phyloP scores from a whole-genome alignment of 2,329 filamentous ascomycete genomes.

The Plectosphaerella plurivora region DNA sequence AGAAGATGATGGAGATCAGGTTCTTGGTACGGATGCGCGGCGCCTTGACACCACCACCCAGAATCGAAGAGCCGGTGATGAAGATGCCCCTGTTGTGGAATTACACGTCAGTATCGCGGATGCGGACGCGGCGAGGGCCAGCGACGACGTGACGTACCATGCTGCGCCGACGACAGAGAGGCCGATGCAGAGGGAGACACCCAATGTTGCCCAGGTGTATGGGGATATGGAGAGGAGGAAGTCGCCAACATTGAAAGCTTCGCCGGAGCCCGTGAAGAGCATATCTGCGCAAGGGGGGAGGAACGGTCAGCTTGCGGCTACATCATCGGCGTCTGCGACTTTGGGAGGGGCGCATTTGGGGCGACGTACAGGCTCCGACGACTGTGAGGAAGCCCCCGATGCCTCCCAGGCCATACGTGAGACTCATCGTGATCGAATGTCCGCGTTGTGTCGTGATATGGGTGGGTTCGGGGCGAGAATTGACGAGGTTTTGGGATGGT shows the following conservation, averaged over 20 bases:
- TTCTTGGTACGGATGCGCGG: slow-evolving; percentile 99
- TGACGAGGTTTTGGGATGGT: slow-evolving; percentile 1
- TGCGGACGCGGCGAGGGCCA: neutral
- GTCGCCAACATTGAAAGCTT: slow-evolving; percentile 93
- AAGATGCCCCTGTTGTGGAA: slow-evolving; percentile 78
- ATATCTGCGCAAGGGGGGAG: slow-evolving; percentile 63
- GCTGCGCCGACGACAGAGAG: slow-evolving; percentile 94
- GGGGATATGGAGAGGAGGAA: slow-evolving; percentile 94
- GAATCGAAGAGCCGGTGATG: slow-evolving; percentile 94
- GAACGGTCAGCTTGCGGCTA: slow-evolving; percentile 9
- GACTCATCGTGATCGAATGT: slow-evolving; percentile 56
- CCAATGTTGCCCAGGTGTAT: slow-evolving; percentile 86
- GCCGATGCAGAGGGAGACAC: slow-evolving; percentile 91
- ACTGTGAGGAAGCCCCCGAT: slow-evolving; percentile 64
- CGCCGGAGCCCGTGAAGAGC: slow-evolving; percentile 95
- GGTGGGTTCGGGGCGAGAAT: slow-evolving; percentile 4
- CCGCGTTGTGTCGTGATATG: slow-evolving; percentile 13
- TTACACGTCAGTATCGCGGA: slow-evolving; percentile 2
- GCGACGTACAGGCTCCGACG: slow-evolving; percentile 71
- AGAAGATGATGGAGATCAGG: slow-evolving; percentile 99
- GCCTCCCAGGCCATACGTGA: slow-evolving; percentile 66
- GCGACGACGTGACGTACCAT: slow-evolving; percentile 62
- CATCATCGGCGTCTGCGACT: neutral
- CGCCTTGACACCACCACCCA: slow-evolving; percentile 93
- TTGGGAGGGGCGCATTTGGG: neutral